Evolutionary conservation across 106 monocot genomes (phyloP).

Genomic region (Narthecium ossifragum): DNA sequence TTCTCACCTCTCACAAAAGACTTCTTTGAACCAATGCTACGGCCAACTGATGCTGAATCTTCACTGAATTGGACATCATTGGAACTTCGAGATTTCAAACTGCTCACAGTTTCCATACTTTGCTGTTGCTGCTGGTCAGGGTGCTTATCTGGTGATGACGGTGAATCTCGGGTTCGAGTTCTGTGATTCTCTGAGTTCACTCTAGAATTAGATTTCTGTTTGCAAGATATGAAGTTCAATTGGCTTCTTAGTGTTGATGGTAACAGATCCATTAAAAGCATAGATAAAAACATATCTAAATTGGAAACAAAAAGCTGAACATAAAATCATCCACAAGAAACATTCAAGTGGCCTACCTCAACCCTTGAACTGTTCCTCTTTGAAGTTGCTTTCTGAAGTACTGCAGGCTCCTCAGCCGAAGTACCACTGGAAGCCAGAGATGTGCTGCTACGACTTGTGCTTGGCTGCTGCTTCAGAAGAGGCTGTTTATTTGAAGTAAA

Average conservation of each 20-base stretch:
- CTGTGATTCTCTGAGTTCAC: constrained; percentile 5
- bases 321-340: background rate
- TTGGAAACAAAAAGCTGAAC: background rate
- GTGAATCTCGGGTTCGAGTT: constrained; percentile 11
- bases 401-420: constrained; percentile 1
- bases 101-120: constrained; percentile 10
- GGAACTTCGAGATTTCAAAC: constrained; percentile 8
- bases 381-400: background rate
- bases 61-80: constrained; percentile 6
- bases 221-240: background rate
- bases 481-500: constrained; percentile 9
- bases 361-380: background rate
- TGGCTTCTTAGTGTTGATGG: too few species aligned
- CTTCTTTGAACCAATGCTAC: constrained; percentile 19
- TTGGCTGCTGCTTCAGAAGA: constrained; percentile 8
- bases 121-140: constrained; percentile 7
- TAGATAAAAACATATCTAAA: background rate
- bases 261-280: background rate
- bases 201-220: constrained; percentile 10
- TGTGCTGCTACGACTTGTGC: constrained; percentile 7
- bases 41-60: constrained; percentile 1
- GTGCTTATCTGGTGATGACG: constrained; percentile 11
- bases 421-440: background rate
- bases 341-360: constrained; percentile 9
- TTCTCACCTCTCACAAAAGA: constrained; percentile 10